These are phyloP conservation scores for Oidiodendron maius DNA, from an alignment of 495 filamentous ascomycete species.

Conservation along the genomic window DNA sequence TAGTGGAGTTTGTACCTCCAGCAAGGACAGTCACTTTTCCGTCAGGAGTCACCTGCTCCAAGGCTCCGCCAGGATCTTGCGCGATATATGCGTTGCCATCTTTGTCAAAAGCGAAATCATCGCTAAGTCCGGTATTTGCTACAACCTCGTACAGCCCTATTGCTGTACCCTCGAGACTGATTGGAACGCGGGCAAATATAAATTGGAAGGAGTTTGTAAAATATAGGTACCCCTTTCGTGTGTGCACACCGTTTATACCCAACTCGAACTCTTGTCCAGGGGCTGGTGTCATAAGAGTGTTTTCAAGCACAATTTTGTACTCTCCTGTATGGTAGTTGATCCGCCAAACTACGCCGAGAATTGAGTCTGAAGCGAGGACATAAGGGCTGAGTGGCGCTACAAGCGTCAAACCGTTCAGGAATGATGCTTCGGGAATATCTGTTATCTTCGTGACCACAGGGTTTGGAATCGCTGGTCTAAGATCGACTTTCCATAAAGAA, in stretches of 20 bases:
- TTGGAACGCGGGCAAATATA: constrained; percentile 14
- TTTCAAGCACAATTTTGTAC: constrained; percentile 27
- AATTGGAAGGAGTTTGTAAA: constrained; percentile 28
- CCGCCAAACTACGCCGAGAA: constrained; percentile 28
- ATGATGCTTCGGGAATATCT: constrained; percentile 30
- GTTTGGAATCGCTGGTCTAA: constrained; percentile 9
- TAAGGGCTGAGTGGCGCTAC: constrained; percentile 11
- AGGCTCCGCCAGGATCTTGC: constrained; percentile 8
- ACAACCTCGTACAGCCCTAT: constrained; percentile 11
- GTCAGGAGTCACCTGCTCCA: constrained; percentile 14
- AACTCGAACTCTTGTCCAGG: constrained; percentile 11
- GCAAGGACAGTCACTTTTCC: constrained; percentile 15
- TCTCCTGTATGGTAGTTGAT: constrained; percentile 28
- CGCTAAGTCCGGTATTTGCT: constrained; percentile 7
- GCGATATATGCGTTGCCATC: constrained; percentile 20
- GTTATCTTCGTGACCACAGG: constrained; percentile 22
- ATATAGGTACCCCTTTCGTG: constrained; percentile 29
- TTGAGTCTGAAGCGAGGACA: constrained; percentile 36
- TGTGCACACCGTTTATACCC: constrained; percentile 35
- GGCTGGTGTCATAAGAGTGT: constrained; percentile 19
- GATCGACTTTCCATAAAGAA: constrained; percentile 34
- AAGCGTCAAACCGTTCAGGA: constrained; percentile 34
- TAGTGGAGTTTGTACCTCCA: constrained; percentile 12
- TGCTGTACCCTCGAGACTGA: constrained; percentile 14
- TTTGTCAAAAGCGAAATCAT: constrained; percentile 20